phyloP scores from a whole-genome alignment of 2,329 filamentous ascomycete genomes.

The Didymella pomorum region DNA sequence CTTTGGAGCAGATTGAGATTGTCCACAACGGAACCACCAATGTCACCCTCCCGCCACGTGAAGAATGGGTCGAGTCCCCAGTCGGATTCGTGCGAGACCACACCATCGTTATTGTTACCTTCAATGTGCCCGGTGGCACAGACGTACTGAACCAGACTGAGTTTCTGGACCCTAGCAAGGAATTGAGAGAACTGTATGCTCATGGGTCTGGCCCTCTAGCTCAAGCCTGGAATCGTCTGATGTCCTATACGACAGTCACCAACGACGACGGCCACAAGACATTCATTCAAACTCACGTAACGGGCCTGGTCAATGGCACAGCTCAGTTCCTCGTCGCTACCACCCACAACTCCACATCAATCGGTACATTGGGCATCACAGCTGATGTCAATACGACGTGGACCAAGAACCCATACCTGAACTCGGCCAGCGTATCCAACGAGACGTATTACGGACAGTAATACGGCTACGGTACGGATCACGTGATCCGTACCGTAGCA shows the following conservation, averaged over 20 bases:
- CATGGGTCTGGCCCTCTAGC: background rate
- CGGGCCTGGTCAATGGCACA: background rate
- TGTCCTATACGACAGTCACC: background rate
- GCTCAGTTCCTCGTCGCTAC: background rate
- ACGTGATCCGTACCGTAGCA: no score
- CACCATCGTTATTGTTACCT: slow-evolving; percentile 1
- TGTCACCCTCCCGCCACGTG: background rate
- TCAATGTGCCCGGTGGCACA: slow-evolving; percentile 24
- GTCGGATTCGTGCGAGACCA: background rate
- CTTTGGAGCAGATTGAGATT: background rate
- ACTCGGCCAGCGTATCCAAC: no score
- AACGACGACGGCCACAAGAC: background rate
- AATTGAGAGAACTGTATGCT: background rate
- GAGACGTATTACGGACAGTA: no score
- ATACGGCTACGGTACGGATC: no score
- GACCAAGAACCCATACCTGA: background rate
- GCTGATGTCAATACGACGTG: background rate
- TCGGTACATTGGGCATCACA: background rate
- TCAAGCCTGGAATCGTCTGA: background rate
- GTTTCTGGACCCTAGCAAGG: background rate
- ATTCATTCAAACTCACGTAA: background rate
- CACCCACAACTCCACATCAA: background rate
- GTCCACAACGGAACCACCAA: background rate
- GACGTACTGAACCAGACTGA: slow-evolving; percentile 18
- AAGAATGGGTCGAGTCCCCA: background rate